A percentile compares a stretch with the other conserved stretches of the same genome.
Evolutionary conservation across 208 protist genomes (phyloP).

Genomic region (Porcisia deanei): DNA sequence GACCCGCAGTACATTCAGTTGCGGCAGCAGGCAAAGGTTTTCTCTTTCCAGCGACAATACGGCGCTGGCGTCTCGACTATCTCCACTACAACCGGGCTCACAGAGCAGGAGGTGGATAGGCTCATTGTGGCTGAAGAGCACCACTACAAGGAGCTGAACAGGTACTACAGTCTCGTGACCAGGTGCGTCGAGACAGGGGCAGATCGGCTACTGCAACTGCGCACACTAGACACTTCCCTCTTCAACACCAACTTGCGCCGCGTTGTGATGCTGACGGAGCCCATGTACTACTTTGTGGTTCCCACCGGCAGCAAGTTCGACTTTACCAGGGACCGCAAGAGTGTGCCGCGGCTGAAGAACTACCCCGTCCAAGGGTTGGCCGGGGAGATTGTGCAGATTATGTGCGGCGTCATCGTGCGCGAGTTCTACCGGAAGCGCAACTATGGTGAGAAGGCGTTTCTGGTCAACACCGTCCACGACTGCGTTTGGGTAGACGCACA

Average conservation of each 20-base stretch:
- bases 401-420: constrained; percentile 86
- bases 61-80: constrained; percentile 84
- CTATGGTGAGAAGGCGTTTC: constrained; percentile 81
- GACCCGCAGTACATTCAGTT: constrained; percentile 88
- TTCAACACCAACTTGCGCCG: constrained; percentile 69
- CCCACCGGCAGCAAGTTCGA: constrained; percentile 90
- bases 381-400: constrained; percentile 92
- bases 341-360: constrained; percentile 88
- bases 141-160: constrained; percentile 82
- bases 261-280: constrained; percentile 78
- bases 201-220: constrained; percentile 73
- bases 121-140: constrained; percentile 86
- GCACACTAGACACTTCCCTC: constrained; percentile 63
- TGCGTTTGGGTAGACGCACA: constrained; percentile 92
- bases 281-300: constrained; percentile 84
- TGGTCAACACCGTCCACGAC: constrained; percentile 93
- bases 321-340: constrained; percentile 82
- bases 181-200: constrained; percentile 77
- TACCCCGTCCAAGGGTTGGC: constrained; percentile 91
- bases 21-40: constrained; percentile 91
- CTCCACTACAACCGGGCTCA: constrained; percentile 84
- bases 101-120: constrained; percentile 80
- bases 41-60: constrained; percentile 93
- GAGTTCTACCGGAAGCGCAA: constrained; percentile 75
- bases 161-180: constrained; percentile 83